Evolutionary conservation across 805 yeast species (phyloP).

Genomic region (Blastobotrys mokoenaii): DNA sequence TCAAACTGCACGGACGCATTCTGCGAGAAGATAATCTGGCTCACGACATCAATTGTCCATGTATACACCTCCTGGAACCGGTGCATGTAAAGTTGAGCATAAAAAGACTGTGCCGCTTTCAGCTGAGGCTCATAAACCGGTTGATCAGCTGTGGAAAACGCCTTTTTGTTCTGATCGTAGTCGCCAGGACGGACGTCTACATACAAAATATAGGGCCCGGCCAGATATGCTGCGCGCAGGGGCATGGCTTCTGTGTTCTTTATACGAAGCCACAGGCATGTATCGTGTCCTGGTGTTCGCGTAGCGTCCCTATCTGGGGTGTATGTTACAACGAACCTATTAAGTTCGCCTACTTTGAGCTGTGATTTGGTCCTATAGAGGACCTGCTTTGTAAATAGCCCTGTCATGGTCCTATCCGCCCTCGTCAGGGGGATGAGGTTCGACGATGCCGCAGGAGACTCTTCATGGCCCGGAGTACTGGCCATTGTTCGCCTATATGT

Average conservation of each 20-base stretch:
- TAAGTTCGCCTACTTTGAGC: slow-evolving; percentile 52
- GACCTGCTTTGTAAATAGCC: neutral
- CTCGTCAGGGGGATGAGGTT: no score
- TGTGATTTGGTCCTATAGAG: slow-evolving; percentile 23
- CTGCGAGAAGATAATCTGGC: slow-evolving; percentile 70
- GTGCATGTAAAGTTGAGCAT: slow-evolving; percentile 45
- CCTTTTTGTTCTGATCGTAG: slow-evolving; percentile 43
- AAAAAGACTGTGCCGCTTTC: slow-evolving; percentile 65
- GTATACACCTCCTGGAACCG: slow-evolving; percentile 34
- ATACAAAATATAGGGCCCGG: slow-evolving; percentile 84
- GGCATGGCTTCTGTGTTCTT: slow-evolving; percentile 66
- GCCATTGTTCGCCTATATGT: no score
- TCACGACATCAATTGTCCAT: slow-evolving; percentile 75
- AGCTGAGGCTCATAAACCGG: slow-evolving; percentile 42
- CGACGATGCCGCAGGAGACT: no score
- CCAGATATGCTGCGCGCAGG: slow-evolving; percentile 71
- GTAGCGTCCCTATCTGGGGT: slow-evolving; percentile 29
- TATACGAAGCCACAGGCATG: slow-evolving; percentile 35
- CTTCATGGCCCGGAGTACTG: no score
- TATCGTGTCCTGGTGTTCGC: slow-evolving; percentile 4
- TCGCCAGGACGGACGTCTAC: slow-evolving; percentile 68
- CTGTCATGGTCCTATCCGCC: no score
- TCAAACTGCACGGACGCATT: slow-evolving; percentile 63
- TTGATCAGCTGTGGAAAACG: slow-evolving; percentile 29
- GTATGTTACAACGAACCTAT: slow-evolving; percentile 47